A percentile compares a stretch with the other conserved stretches of the same genome.
Conservation (phyloP, 2,329 filamentous ascomycete species). For the Diaporthe vexans region DNA sequence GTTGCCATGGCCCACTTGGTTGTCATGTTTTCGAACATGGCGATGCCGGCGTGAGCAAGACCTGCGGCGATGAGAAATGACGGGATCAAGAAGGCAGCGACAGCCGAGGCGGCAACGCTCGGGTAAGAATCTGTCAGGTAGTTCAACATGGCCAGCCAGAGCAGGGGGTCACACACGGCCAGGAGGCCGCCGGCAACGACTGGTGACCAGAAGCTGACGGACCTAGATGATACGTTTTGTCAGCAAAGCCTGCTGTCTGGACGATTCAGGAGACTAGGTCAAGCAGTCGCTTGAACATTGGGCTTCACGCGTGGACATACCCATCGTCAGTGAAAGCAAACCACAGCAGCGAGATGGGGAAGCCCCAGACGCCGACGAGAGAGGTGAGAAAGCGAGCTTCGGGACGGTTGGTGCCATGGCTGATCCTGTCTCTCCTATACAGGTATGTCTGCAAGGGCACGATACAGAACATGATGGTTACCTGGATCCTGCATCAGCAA, state of each 20-base stretch:
- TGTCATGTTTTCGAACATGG: slow-evolving; percentile 54
- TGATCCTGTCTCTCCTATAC: slow-evolving; percentile 54
- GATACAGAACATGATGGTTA: slow-evolving; percentile 55
- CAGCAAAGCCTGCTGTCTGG: not conserved
- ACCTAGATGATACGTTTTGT: not conserved
- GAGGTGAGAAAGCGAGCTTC: slow-evolving; percentile 58
- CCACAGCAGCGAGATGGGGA: slow-evolving; percentile 58
- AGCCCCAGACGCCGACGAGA: slow-evolving; percentile 58
- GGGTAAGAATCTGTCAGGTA: slow-evolving; percentile 59
- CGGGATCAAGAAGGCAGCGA: slow-evolving; percentile 59
- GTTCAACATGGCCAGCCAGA: slow-evolving; percentile 59
- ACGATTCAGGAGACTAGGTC: not conserved
- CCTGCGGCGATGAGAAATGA: slow-evolving; percentile 57
- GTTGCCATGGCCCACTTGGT: slow-evolving; percentile 58
- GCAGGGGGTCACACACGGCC: slow-evolving; percentile 57
- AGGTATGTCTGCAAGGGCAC: slow-evolving; percentile 58
- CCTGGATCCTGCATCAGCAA: slow-evolving; percentile 7
- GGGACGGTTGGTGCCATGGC: slow-evolving; percentile 53
- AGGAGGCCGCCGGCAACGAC: slow-evolving; percentile 56
- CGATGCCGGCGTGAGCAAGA: slow-evolving; percentile 53
- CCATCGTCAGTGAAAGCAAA: slow-evolving; percentile 59
- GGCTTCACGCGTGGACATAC: slow-evolving; percentile 42
- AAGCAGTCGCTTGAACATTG: not conserved
- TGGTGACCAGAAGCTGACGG: slow-evolving; percentile 55
- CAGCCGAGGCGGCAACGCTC: slow-evolving; percentile 56